Conservation (phyloP, 208 protist species). For the Borovskyia barvae region DNA sequence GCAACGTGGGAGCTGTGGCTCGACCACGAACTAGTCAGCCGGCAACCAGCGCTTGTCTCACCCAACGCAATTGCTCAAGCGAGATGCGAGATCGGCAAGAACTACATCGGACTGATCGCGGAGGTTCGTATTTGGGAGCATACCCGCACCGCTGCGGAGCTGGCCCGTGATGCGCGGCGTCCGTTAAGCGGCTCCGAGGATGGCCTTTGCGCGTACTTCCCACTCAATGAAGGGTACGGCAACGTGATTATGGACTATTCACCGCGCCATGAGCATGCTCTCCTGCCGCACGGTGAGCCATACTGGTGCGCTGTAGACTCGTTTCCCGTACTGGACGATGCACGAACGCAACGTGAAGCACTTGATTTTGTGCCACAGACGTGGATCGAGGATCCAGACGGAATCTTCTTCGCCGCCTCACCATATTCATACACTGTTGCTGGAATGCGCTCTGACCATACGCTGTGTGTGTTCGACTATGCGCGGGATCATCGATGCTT, state of each 20-base stretch:
- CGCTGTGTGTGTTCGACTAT: constrained; percentile 65
- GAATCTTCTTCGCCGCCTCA: constrained; percentile 61
- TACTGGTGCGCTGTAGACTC: constrained; percentile 54
- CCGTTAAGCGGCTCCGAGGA: constrained; percentile 56
- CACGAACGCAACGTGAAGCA: constrained; percentile 30
- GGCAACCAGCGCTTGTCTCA: constrained; percentile 47
- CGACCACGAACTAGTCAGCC: constrained; percentile 52
- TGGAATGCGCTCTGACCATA: constrained; percentile 38
- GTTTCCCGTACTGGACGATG: constrained; percentile 38
- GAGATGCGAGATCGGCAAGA: constrained; percentile 71
- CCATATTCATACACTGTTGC: constrained; percentile 46
- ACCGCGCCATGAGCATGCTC: constrained; percentile 43
- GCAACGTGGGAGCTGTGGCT: constrained; percentile 82
- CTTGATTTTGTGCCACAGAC: constrained; percentile 72
- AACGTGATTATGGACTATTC: constrained; percentile 79
- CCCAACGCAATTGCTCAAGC: constrained; percentile 57
- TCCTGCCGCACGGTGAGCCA: constrained; percentile 47
- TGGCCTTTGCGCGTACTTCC: constrained; percentile 69
- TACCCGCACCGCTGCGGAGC: constrained; percentile 47
- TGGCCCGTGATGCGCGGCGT: constrained; percentile 66
- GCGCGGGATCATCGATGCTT: constrained; percentile 29
- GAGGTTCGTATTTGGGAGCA: constrained; percentile 86
- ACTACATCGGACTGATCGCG: constrained; percentile 70
- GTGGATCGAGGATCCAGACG: constrained; percentile 46
- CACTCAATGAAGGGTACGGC: constrained; percentile 75